These are phyloP conservation scores for Articulospora tetracladia DNA, from an alignment of 495 filamentous ascomycete genomes.

Conservation along the genomic window DNA sequence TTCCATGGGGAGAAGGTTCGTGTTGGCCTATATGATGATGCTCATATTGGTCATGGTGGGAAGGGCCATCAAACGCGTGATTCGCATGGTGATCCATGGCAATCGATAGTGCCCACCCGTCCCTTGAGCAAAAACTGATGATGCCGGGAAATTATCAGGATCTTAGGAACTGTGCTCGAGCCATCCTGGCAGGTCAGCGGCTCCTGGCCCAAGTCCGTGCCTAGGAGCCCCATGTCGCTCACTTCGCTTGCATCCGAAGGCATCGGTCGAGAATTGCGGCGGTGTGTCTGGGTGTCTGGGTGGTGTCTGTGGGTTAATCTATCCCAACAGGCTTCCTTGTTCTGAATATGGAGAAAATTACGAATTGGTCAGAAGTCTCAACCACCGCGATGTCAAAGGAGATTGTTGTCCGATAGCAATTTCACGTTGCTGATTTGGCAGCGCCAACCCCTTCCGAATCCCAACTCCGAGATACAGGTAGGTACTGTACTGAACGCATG, in stretches of 20 bases:
- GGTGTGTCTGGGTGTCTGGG: background rate
- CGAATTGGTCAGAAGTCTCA: background rate
- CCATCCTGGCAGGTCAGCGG: slow-evolving; percentile 1
- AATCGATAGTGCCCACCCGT: slow-evolving; percentile 9
- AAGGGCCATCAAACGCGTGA: slow-evolving; percentile 7
- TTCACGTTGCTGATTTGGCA: background rate
- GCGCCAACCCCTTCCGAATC: background rate
- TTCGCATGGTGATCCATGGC: slow-evolving; percentile 9
- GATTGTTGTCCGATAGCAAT: background rate
- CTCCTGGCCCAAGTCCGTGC: background rate
- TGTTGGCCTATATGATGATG: slow-evolving; percentile 19
- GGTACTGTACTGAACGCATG: background rate
- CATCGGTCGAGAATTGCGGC: background rate
- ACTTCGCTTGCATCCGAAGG: slow-evolving; percentile 12
- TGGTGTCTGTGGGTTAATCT: background rate
- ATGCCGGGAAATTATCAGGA: slow-evolving; percentile 15
- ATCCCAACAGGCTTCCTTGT: background rate
- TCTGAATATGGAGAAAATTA: background rate
- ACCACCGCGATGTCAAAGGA: background rate
- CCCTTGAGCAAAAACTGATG: background rate
- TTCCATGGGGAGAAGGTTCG: no score
- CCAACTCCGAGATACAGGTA: background rate
- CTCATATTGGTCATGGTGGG: slow-evolving; percentile 13
- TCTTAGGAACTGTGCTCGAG: slow-evolving; percentile 12
- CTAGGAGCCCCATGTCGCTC: background rate